A percentile compares a stretch with the other conserved stretches of the same genome.
phyloP scores from a whole-genome alignment of 768 basidiomycete species.

The Suillus decipiens region DNA sequence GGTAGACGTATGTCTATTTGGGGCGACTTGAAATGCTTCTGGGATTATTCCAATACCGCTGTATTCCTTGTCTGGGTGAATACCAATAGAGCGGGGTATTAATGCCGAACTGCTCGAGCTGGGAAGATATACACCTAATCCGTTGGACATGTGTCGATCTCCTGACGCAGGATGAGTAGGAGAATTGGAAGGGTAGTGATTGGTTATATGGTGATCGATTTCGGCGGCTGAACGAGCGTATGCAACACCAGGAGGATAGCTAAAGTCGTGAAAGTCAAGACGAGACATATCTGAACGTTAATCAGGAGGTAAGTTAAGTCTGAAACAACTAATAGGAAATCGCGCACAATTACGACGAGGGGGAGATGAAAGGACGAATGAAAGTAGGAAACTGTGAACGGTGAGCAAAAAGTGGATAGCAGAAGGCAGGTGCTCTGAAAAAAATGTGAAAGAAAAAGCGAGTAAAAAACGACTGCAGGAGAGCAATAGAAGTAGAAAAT shows the following conservation, averaged over 20 bases:
- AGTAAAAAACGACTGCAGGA: conserved; percentile 28
- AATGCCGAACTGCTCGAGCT: conserved; percentile 28
- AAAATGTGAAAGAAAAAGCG: conserved; percentile 28
- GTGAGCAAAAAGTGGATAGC: conserved; percentile 11
- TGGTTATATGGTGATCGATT: conserved; percentile 31
- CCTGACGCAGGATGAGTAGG: conserved; percentile 14
- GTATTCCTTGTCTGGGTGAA: conserved; percentile 41
- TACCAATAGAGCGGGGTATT: conserved; percentile 36
- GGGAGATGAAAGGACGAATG: conserved; percentile 2
- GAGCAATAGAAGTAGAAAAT: conserved; percentile 28
- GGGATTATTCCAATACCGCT: conserved; percentile 20
- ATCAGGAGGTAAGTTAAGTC: conserved; percentile 9
- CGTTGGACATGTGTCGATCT: conserved; percentile 27
- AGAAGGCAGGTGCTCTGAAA: conserved; percentile 10
- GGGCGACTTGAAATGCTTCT: conserved; percentile 34
- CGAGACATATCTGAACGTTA: conserved; percentile 41
- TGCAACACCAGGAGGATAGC: conserved; percentile 34
- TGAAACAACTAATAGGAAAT: neutral
- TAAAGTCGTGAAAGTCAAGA: conserved; percentile 43
- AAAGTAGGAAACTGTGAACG: conserved; percentile 1
- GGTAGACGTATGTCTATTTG: conserved; percentile 36
- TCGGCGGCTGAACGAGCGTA: conserved; percentile 31
- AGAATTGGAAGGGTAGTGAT: conserved; percentile 20
- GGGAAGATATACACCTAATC: conserved; percentile 18
- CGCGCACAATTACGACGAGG: neutral